These are phyloP conservation scores for Akanthomyces muscarius DNA, from an alignment of 2,329 filamentous ascomycete genomes.

Conservation along the genomic window DNA sequence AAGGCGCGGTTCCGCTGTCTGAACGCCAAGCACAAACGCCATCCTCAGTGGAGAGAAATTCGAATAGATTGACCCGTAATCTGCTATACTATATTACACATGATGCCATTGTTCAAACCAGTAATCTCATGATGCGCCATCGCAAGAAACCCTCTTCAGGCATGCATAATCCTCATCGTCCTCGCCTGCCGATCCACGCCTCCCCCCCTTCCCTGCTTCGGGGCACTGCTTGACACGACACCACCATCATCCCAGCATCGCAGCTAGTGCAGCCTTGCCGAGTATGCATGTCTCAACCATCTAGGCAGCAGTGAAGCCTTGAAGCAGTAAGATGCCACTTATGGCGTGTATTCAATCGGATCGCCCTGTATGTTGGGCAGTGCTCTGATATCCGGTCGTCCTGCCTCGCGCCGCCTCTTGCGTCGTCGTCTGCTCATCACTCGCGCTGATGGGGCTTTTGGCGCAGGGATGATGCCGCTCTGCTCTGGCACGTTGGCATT, in stretches of 20 bases:
- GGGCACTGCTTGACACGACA: not conserved
- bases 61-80: constrained; percentile 4
- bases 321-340: not conserved
- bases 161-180: constrained; percentile 7
- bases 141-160: not conserved
- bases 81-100: not conserved
- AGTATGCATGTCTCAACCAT: constrained; percentile 12
- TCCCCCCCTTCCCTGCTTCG: not conserved
- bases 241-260: constrained; percentile 9
- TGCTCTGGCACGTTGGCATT: not conserved
- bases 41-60: not conserved
- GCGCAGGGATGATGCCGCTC: constrained; percentile 3
- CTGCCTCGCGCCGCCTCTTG: constrained; percentile 22
- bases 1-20: not conserved
- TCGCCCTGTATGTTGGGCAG: constrained; percentile 32
- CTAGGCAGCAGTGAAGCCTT: constrained; percentile 1
- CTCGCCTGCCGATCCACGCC: constrained; percentile 12
- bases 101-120: not conserved
- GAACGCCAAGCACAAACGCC: not conserved
- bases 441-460: not conserved
- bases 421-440: constrained; percentile 20
- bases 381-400: constrained; percentile 31
- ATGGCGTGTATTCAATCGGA: constrained; percentile 28
- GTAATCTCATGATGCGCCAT: constrained; percentile 10
- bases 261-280: constrained; percentile 7